Evolutionary conservation across 108 stramenopile genomes (phyloP).

Genomic region (Ochromonas danica): DNA sequence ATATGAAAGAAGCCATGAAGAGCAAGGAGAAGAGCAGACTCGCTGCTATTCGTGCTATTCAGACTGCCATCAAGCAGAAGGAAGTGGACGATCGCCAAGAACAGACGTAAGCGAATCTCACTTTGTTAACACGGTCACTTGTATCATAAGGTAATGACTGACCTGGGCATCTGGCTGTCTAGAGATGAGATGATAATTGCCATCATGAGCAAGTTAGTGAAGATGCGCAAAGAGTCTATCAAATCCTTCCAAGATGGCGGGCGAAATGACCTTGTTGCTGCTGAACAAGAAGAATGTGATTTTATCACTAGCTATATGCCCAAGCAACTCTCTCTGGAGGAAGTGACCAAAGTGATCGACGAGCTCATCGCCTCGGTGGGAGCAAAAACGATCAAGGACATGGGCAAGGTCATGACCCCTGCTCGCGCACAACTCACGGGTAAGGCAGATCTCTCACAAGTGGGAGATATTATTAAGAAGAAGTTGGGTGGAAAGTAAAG

Average conservation of each 20-base stretch:
- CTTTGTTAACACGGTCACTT: too few relatives aligned
- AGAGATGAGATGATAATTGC: slow-evolving; percentile 9
- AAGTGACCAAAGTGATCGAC: not conserved
- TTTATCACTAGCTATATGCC: not conserved
- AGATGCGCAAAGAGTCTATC: not conserved
- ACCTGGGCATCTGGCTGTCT: too few relatives aligned
- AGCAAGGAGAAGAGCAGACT: not conserved
- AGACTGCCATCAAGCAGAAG: slow-evolving; percentile 11
- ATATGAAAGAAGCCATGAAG: slow-evolving; percentile 1
- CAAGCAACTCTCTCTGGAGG: not conserved
- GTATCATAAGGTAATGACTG: too few relatives aligned
- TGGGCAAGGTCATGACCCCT: not conserved
- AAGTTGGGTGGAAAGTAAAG: slow-evolving; percentile 16
- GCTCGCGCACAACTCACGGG: not conserved
- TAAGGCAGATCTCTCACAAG: not conserved
- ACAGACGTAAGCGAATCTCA: not conserved
- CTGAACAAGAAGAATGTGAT: slow-evolving; percentile 25
- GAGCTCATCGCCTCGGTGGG: not conserved
- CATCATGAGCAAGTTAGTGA: slow-evolving; percentile 2
- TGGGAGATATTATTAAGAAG: not conserved
- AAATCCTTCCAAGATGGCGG: not conserved
- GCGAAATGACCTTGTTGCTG: not conserved
- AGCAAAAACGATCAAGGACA: slow-evolving; percentile 6
- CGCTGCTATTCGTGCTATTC: slow-evolving; percentile 20
- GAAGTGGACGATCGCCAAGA: slow-evolving; percentile 2